Evolutionary conservation across 768 basidiomycete genomes (phyloP).

Genomic region (Leucogyrophana mollusca): DNA sequence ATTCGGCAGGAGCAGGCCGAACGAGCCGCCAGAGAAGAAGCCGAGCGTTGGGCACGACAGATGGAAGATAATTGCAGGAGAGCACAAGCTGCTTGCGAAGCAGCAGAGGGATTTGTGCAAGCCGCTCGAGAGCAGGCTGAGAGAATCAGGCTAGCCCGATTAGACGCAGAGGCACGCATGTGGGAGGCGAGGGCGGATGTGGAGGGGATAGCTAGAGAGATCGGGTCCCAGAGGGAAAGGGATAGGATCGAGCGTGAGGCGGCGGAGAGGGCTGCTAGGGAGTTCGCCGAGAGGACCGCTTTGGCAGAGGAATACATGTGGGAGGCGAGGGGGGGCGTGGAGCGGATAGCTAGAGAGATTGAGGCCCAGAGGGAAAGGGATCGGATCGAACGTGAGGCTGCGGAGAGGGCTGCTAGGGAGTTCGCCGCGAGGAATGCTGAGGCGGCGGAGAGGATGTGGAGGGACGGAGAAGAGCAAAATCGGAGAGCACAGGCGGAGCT

Average conservation of each 20-base stretch:
- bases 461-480: constrained; percentile 14
- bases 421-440: too few relatives aligned
- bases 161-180: constrained; percentile 11
- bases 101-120: constrained; percentile 20
- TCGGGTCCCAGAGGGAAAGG: too few relatives aligned
- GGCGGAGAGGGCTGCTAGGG: too few relatives aligned
- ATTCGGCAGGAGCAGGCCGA: background rate
- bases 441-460: too few relatives aligned
- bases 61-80: constrained; percentile 1
- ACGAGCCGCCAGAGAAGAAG: background rate
- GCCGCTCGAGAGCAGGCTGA: constrained; percentile 6
- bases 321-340: too few relatives aligned
- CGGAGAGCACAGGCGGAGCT: constrained; percentile 28
- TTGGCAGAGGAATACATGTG: too few relatives aligned
- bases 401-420: too few relatives aligned
- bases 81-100: constrained; percentile 5
- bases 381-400: too few relatives aligned
- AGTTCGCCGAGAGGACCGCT: too few relatives aligned
- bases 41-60: background rate
- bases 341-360: too few relatives aligned
- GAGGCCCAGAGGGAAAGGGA: too few relatives aligned
- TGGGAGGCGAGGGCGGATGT: constrained; percentile 6
- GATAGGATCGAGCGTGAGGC: too few relatives aligned
- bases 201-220: constrained; percentile 4
- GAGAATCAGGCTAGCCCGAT: constrained; percentile 11